phyloP scores from a whole-genome alignment of 306 rosid species.

The Gastrolobium villosum region DNA sequence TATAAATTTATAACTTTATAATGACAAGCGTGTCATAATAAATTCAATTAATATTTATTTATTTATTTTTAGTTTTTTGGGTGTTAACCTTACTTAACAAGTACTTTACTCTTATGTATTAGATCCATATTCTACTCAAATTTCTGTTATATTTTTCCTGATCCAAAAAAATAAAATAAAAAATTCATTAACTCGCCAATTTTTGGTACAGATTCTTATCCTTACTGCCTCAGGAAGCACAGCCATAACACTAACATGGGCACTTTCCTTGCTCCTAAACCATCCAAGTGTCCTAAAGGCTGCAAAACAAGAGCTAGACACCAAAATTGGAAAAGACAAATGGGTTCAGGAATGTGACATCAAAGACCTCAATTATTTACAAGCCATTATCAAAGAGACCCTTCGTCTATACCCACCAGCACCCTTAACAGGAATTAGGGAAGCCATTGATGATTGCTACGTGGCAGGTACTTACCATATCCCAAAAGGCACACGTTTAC shows the following conservation, averaged over 20 bases:
- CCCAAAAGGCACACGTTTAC: constrained; percentile 55
- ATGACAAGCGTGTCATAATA: too few species aligned
- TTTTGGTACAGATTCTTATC: not conserved
- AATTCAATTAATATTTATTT: too few species aligned
- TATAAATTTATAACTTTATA: too few species aligned
- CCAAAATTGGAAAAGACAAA: constrained; percentile 43
- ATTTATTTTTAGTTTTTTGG: too few species aligned
- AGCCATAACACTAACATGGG: constrained; percentile 56
- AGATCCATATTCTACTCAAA: too few species aligned
- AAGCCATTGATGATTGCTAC: constrained; percentile 47
- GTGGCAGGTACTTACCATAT: constrained; percentile 51
- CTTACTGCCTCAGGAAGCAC: constrained; percentile 61
- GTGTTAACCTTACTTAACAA: too few species aligned
- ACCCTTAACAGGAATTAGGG: constrained; percentile 61
- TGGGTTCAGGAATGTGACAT: constrained; percentile 60
- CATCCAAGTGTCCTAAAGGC: constrained; percentile 42
- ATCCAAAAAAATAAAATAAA: too few species aligned
- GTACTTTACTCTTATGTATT: too few species aligned
- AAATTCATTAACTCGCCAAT: too few species aligned
- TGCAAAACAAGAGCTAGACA: constrained; percentile 51
- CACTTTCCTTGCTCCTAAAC: constrained; percentile 55
- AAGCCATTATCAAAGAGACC: constrained; percentile 59
- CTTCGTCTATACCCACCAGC: constrained; percentile 63
- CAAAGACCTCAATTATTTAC: constrained; percentile 47
- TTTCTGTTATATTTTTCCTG: too few species aligned